Conservation (phyloP, 441 rosid genomes). For the Euphorbia corollata region DNA sequence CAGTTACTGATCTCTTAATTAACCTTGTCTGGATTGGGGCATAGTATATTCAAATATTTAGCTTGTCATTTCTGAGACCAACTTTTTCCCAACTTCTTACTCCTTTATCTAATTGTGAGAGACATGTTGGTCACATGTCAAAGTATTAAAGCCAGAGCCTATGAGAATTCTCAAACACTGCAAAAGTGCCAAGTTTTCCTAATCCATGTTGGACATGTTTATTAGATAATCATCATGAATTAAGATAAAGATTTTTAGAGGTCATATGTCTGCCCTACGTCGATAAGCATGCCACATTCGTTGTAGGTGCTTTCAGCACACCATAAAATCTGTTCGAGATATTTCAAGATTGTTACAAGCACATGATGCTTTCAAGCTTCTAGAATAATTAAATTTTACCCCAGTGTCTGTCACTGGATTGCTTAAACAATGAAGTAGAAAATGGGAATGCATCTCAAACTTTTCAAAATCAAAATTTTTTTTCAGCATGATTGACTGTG, state of each 20-base stretch:
- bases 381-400: background rate
- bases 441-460: background rate
- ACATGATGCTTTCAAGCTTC: background rate
- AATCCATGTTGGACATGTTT: background rate
- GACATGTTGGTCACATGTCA: background rate
- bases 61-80: background rate
- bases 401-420: background rate
- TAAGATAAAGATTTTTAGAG: background rate
- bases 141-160: background rate
- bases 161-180: background rate
- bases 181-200: background rate
- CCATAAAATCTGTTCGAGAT: background rate
- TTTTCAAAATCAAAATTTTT: background rate
- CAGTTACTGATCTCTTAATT: background rate
- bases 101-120: background rate
- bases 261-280: background rate
- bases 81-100: background rate
- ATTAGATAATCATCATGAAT: background rate
- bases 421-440: background rate
- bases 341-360: background rate
- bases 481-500: background rate
- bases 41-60: background rate
- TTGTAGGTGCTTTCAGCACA: background rate
- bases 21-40: background rate
- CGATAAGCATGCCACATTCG: background rate